Evolutionary conservation across 352 stramenopile species (phyloP), one percentile per base, ranked within the genome.

Genomic region (Globisporangium iwayamae): DNA sequence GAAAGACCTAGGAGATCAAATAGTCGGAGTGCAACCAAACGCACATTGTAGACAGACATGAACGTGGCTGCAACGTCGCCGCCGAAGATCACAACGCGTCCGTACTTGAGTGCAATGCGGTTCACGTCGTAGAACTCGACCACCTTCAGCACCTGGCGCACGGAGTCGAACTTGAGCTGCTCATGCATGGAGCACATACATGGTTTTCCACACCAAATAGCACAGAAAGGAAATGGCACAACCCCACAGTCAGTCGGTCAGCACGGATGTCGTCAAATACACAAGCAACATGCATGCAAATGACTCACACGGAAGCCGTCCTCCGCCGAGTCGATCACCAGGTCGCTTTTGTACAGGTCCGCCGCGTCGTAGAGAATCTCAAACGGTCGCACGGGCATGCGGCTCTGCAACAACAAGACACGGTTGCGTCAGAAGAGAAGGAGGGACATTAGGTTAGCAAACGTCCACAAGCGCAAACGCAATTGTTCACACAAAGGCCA

Each of bases 31-130:
- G 51, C 16, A 46, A 3, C 6, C 34, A 41, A 51, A 51, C 63
- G n/a, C 72, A 95, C 87, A 52, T 95, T 92, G 73, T 95, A 95
- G 14, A 95, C 75, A 22, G 87, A 93, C 79, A 94, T 92, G 71
- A 93, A 95, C 32, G 87, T 94, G 36, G 87, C 80, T 10, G 81
- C 73, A 59, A 90, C 76, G 32, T 89, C 80, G 4, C 85, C 86
- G 3, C 87, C 85, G 62, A 93, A 95, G 63, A 95, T 89, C 58
- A 91, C 77, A 13, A 92, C 84, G 56, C 85, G 86, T 25, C 85
- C 85, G 63, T 90, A 93, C 67, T 92, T 91, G 25, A 95, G 68
- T 30, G 85, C 73, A 20, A 95, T 76, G 22, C 72, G 74, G 66
- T 92, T 91, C 62, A 95, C 74, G 16, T 83, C 74, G 68, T 93